A percentile compares a stretch with the other conserved stretches of the same genome.
phyloP scores from a whole-genome alignment of 441 rosid species.

The Hura crepitans region DNA sequence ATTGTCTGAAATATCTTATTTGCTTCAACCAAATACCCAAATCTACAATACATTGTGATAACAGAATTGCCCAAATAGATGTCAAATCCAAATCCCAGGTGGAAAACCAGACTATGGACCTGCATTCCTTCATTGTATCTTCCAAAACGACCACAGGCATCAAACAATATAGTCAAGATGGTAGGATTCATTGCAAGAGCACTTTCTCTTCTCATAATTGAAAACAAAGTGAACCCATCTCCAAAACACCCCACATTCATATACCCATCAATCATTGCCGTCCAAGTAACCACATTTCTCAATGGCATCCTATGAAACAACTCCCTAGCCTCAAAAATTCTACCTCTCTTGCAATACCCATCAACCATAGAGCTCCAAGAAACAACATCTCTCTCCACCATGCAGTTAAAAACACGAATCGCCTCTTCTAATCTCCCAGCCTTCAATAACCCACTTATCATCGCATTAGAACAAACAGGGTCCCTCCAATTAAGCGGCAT shows the following conservation, averaged over 20 bases:
- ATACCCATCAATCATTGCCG: constrained; percentile 70
- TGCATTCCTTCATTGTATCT: constrained; percentile 49
- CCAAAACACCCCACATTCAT: constrained; percentile 48
- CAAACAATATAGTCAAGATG: constrained; percentile 51
- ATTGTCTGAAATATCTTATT: constrained; percentile 36
- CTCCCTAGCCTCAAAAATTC: constrained; percentile 43
- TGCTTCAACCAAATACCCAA: constrained; percentile 43
- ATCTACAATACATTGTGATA: constrained; percentile 57
- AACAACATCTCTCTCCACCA: constrained; percentile 55
- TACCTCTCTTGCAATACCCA: constrained; percentile 64
- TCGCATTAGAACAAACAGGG: constrained; percentile 59
- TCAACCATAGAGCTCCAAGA: constrained; percentile 68
- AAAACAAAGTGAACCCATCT: constrained; percentile 60
- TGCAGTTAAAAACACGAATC: constrained; percentile 44
- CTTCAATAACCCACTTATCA: constrained; percentile 62
- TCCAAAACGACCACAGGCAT: constrained; percentile 47
- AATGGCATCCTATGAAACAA: constrained; percentile 48
- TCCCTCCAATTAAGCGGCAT: constrained; percentile 50
- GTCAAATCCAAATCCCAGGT: constrained; percentile 47
- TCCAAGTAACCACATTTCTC: constrained; percentile 74
- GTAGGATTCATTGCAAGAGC: constrained; percentile 43
- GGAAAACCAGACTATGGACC: constrained; percentile 49
- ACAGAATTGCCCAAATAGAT: constrained; percentile 54
- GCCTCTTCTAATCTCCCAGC: constrained; percentile 51
- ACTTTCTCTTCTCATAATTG: constrained; percentile 52